Evolutionary conservation across 805 yeast genomes (phyloP), one percentile per base, ranked within the genome.

Genomic region (Zygoascus tannicola): DNA sequence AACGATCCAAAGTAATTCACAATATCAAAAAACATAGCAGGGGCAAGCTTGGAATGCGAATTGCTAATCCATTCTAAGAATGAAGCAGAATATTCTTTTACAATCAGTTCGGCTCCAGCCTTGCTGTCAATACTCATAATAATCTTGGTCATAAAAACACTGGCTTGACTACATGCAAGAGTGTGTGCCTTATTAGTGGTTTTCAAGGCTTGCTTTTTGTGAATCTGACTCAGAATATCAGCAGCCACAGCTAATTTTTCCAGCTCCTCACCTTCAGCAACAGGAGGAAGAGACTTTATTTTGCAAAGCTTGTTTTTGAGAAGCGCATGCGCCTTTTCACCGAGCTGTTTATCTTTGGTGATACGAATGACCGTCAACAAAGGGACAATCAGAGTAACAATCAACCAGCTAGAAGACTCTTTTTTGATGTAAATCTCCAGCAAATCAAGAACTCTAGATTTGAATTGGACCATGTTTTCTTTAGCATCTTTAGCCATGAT

Each of bases 381-480:
- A 1, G 88, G 85, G 22, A 66, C 56, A 3, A 79, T 61, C 49
- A 76, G 64, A 2, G 66, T 56, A 23, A 80, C 48, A 43, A 66
- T 64, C 44, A 73, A 57, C 14, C 58, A 53, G 26, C 52, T 60
- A 42, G 49, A 55, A 38, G 70, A 71, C 55, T 71, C 72, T 28
- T 56, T 57, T 50, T 71, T 74, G 47, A 69, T 64, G 54, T 75
- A 85, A 4, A 74, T 64, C 20, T 85, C 94, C 19, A 90, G 56
- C 56, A 90, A 67, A 54, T 88, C 96, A 41, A 90, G 64, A 5
- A 86, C 73, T 44, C 95, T 70, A 51, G 74, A 76, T 57, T 90
- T 90, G 65, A 88, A 82, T 41, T 81, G 73, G 3, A 80, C 69
- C 68, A 90, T 82, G 54, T 78, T 81, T 57, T 82, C 83, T 55